Evolutionary conservation across 2,329 filamentous ascomycete species (phyloP).

Genomic region (Trichophyton equinum): DNA sequence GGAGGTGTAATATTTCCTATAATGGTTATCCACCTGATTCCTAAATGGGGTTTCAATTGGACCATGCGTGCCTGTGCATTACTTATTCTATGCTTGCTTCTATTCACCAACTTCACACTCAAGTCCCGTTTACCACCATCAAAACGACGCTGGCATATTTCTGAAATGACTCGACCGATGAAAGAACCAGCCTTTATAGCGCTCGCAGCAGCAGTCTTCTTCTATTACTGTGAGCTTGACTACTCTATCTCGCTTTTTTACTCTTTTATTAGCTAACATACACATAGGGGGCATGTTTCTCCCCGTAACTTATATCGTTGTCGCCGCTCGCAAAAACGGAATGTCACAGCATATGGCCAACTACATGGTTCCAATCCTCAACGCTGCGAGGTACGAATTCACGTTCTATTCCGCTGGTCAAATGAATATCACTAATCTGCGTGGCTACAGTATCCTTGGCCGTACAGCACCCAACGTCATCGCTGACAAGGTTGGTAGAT

Average conservation of each 20-base stretch:
- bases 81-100: constrained; percentile 46
- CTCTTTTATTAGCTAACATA: not conserved
- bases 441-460: not conserved
- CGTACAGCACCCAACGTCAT: constrained; percentile 1
- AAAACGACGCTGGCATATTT: constrained; percentile 32
- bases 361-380: constrained; percentile 19
- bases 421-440: not conserved
- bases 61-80: constrained; percentile 46
- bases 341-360: constrained; percentile 16
- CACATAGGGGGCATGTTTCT: constrained; percentile 4
- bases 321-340: constrained; percentile 14
- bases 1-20: constrained; percentile 46
- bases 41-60: constrained; percentile 43
- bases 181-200: constrained; percentile 35
- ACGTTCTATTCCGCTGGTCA: not conserved
- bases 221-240: constrained; percentile 21
- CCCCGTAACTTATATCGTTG: constrained; percentile 14
- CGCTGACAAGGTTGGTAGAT: not conserved
- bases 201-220: constrained; percentile 37
- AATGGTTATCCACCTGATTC: constrained; percentile 32
- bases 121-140: constrained; percentile 32
- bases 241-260: not conserved
- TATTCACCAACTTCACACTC: constrained; percentile 42
- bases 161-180: constrained; percentile 38
- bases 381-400: constrained; percentile 13